Evolutionary conservation across 169 alveolate genomes (phyloP).

Genomic region (Plasmodium ovale): DNA sequence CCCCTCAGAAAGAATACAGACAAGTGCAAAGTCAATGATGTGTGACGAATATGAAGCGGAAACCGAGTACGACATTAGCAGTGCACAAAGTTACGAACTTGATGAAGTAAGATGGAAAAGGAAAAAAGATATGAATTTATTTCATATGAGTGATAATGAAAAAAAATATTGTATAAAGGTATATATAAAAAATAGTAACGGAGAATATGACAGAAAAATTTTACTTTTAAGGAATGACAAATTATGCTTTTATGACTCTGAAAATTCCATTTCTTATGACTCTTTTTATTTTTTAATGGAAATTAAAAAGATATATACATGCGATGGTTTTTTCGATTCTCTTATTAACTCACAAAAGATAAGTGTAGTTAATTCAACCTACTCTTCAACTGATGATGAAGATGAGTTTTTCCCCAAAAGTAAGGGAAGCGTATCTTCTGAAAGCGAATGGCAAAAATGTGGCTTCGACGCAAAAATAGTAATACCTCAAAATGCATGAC

Average conservation of each 20-base stretch:
- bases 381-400: constrained; percentile 54
- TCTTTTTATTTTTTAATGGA: constrained; percentile 73
- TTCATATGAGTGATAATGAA: constrained; percentile 42
- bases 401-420: constrained; percentile 22
- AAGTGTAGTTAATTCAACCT: constrained; percentile 22
- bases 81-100: constrained; percentile 16
- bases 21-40: neutral
- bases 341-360: constrained; percentile 46
- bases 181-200: constrained; percentile 42
- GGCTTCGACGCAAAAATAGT: constrained; percentile 76
- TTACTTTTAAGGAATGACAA: constrained; percentile 57
- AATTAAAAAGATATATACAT: constrained; percentile 55
- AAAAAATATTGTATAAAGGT: constrained; percentile 43
- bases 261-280: constrained; percentile 67
- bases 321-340: constrained; percentile 72
- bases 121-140: neutral
- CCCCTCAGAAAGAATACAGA: neutral
- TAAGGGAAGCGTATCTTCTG: constrained; percentile 22
- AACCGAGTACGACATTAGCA: constrained; percentile 30
- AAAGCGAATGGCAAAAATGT: constrained; percentile 75
- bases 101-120: neutral
- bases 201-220: constrained; percentile 52
- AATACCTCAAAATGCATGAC: neutral
- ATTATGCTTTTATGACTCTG: constrained; percentile 48
- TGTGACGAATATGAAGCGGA: constrained; percentile 3